Evolutionary conservation across 371 early-diverging fungal species (phyloP), one percentile per base, ranked within the genome.

Genomic region (Lichtheimia ornata): DNA sequence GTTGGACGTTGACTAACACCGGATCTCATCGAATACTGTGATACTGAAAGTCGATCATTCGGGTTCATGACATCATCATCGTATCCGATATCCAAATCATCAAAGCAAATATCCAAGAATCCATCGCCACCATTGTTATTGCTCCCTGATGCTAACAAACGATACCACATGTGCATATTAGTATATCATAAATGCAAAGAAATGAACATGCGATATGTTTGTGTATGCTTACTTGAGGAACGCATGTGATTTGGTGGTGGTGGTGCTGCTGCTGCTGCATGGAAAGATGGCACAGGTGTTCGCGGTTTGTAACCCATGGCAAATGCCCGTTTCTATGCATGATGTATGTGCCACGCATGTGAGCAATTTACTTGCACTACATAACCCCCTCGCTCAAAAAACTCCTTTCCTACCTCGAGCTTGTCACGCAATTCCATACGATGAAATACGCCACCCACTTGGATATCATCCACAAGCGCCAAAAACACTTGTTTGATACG

Each of bases 401-500:
- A 53, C 35, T 35, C 35, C 35, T 35, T 61, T 12, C 69, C 64
- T 66, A 84, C 85, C 74, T 85, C 84, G 55, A 85, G 74, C 50
- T 83, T 79, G 15, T 71, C 70, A 44, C 77, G 78, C 50, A 85
- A 55, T 30, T 82, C 79, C 80, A 83, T 85, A 28, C 70, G 73
- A 52, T 75, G 63, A 62, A 87, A 87, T 20, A 75, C 76, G 20
- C 70, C 55, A 22, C 79, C 81, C 27, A 85, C 74, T 58, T 87
- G 87, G 2, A 76, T 60, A 62, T 87, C 87, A 35, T 87, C 85
- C 28, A 74, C 59, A 14, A 87, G 62, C 0, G 84, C 85, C 14
- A 77, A 69, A 57, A 80, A 85, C n/a, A 87, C 82, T 56, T 87
- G 85, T 41, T 79, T 81, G 15, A 82, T 76, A 14, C 83, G 77